Evolutionary conservation across 768 basidiomycete genomes (phyloP).

Genomic region (Inosperma sp.): DNA sequence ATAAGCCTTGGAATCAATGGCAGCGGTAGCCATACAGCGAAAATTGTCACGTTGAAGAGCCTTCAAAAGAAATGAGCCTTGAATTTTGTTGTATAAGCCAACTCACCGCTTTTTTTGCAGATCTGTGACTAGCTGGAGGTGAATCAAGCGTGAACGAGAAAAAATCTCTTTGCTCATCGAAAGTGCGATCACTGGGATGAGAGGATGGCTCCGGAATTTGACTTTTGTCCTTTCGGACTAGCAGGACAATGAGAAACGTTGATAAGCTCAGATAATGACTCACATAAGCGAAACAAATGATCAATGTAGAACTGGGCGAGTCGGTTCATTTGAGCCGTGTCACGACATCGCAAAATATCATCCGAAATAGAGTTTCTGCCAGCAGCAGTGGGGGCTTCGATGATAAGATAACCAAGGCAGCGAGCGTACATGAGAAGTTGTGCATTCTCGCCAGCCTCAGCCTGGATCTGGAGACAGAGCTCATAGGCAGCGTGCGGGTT

Average conservation of each 20-base stretch:
- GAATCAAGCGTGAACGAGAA: constrained; percentile 1
- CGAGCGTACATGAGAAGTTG: not conserved
- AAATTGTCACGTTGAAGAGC: constrained; percentile 12
- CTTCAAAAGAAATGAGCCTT: constrained; percentile 3
- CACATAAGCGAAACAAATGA: constrained; percentile 9
- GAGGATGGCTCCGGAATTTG: not conserved
- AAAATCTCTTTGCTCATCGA: constrained; percentile 5
- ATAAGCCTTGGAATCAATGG: not conserved
- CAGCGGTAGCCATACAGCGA: constrained; percentile 7
- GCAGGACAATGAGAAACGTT: not conserved
- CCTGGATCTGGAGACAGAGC: constrained; percentile 3
- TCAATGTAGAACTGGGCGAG: constrained; percentile 8
- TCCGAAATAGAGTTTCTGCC: not conserved
- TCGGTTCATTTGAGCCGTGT: not conserved
- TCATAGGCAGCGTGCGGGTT: constrained; percentile 7
- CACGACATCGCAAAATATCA: constrained; percentile 1
- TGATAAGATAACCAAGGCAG: not conserved
- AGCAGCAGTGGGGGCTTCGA: not conserved
- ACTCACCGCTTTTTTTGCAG: constrained; percentile 13
- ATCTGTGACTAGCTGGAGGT: not conserved
- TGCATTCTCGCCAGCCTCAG: not conserved
- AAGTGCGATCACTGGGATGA: constrained; percentile 4
- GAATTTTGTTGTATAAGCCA: not conserved
- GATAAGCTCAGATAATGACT: not conserved
- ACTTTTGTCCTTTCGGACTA: constrained; percentile 9